Percentiles rank a stretch among this genome's conserved stretches.
Evolutionary conservation across 192 early-diverging fungal genomes (phyloP).

Genomic region (Linnemannia exigua): DNA sequence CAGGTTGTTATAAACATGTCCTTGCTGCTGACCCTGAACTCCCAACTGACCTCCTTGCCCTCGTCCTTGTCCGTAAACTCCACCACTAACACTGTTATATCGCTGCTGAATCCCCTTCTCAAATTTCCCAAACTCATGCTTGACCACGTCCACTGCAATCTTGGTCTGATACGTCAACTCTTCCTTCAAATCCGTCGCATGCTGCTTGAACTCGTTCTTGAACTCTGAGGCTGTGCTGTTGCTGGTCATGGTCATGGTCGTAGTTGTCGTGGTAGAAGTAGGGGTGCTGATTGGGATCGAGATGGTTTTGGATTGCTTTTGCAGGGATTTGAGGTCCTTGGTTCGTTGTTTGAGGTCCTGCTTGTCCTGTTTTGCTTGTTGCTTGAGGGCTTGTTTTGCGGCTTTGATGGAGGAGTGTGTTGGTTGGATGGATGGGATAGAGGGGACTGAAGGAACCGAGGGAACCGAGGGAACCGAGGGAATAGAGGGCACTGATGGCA

Average conservation of each 20-base stretch:
- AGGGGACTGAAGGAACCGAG: background rate
- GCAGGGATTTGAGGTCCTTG: background rate
- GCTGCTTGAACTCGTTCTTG: conserved; percentile 11
- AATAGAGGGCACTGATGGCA: background rate
- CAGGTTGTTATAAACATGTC: background rate
- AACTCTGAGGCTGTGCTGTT: background rate
- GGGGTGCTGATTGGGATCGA: background rate
- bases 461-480: background rate
- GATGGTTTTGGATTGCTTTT: too few species aligned
- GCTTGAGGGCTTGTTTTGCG: conserved; percentile 1
- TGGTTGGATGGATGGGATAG: background rate
- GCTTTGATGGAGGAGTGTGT: background rate
- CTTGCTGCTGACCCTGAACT: background rate
- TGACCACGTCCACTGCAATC: background rate
- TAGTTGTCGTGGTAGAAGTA: background rate
- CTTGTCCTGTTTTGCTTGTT: conserved; percentile 1
- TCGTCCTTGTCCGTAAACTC: background rate
- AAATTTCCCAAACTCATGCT: background rate
- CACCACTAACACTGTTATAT: background rate
- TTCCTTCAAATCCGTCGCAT: conserved; percentile 14
- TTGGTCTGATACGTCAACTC: conserved; percentile 19
- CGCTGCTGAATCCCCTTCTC: background rate
- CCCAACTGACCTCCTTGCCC: background rate
- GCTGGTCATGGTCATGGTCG: background rate
- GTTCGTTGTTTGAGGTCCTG: background rate